Evolutionary conservation across 2,329 filamentous ascomycete species (phyloP).

Genomic region (Penicillium occitanis): DNA sequence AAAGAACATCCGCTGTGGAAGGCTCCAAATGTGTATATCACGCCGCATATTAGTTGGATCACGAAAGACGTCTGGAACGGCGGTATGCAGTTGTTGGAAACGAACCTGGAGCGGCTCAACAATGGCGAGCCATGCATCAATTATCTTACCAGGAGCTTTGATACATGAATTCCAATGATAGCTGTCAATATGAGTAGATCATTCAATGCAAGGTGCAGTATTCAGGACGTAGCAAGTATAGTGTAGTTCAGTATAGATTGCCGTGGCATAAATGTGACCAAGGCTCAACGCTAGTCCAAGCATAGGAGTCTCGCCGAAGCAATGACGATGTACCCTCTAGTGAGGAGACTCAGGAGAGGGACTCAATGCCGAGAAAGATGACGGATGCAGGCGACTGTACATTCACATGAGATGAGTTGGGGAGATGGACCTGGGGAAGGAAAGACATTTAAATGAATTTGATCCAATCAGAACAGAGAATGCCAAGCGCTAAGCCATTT

Average conservation of each 20-base stretch:
- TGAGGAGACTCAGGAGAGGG: neutral
- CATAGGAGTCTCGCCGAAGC: neutral
- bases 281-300: neutral
- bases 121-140: neutral
- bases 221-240: neutral
- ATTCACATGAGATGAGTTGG: neutral
- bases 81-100: neutral
- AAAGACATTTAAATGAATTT: neutral
- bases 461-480: neutral
- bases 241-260: neutral
- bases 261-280: too few species aligned
- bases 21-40: conserved; percentile 59
- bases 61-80: neutral
- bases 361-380: neutral
- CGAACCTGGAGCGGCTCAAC: neutral
- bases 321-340: neutral
- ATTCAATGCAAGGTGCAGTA: neutral
- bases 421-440: neutral
- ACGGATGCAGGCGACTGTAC: neutral
- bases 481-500: neutral
- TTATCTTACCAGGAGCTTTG: neutral
- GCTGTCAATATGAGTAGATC: neutral
- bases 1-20: conserved; percentile 67
- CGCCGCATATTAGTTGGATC: conserved; percentile 28
- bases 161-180: neutral